These are phyloP conservation scores for Penicillium sp. DNA, from an alignment of 2,329 filamentous ascomycete genomes.

Conservation along the genomic window DNA sequence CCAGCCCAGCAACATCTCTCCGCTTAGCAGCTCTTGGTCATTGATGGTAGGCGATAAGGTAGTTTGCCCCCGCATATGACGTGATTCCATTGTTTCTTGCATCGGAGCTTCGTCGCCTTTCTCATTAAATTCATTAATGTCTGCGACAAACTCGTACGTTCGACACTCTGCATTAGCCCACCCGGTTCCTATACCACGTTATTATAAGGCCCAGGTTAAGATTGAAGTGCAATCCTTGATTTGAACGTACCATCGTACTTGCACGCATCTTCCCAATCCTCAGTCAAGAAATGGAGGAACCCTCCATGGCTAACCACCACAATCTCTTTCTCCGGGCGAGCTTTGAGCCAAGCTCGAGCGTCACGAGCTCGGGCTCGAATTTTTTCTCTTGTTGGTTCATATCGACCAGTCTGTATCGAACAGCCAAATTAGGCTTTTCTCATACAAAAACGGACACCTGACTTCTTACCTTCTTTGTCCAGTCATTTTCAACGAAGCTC, in stretches of 20 bases:
- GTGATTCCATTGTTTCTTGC: conserved; percentile 11
- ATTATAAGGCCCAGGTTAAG: background rate
- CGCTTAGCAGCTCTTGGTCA: background rate
- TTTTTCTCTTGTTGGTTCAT: conserved; percentile 34
- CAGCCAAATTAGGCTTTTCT: conserved; percentile 32
- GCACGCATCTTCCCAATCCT: conserved; percentile 58
- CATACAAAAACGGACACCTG: background rate
- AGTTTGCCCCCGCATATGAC: conserved; percentile 3
- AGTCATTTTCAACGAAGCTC: conserved; percentile 2
- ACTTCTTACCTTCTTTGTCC: conserved; percentile 6
- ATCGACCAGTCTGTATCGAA: conserved; percentile 31
- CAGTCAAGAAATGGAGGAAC: conserved; percentile 9
- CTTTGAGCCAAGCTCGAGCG: conserved; percentile 4
- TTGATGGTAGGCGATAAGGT: background rate
- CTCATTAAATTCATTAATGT: background rate
- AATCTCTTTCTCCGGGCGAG: conserved; percentile 7
- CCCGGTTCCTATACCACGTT: conserved; percentile 56
- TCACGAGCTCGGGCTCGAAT: background rate
- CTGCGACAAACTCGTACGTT: conserved; percentile 56
- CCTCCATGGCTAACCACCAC: conserved; percentile 6
- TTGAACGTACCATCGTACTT: conserved; percentile 34
- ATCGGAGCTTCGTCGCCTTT: background rate
- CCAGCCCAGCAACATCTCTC: conserved; percentile 1
- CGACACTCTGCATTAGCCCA: conserved; percentile 71
- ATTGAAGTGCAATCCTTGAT: background rate